Base-by-base conservation (phyloP, 2,329 filamentous ascomycete genomes). In the Alternaria conjuncta region DNA sequence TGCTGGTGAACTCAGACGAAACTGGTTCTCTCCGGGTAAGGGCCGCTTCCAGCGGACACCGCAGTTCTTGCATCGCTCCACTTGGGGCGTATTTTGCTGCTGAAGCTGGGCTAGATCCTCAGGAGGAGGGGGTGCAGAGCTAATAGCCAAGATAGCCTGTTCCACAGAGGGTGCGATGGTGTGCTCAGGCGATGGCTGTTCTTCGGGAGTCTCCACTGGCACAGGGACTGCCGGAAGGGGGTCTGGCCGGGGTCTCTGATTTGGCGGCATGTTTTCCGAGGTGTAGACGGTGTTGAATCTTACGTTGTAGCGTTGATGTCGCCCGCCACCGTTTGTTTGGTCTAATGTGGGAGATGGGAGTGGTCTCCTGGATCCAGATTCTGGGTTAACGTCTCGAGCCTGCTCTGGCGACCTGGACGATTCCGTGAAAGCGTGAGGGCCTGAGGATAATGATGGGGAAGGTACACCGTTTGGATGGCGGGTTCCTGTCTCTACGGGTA, bases 271-370 rank as follows among this genome's bases (percentile, higher is more conserved):
- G 25, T 63, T 63, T 50, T 63, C 60, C 30, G 56, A 63, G 20
- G 60, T 63, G 49, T 69, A 67, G 36, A 71, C 69, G 11, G 67
- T 69, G 30, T 68, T 70, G 44, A 73, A 73, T 41, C 71, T 68
- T 21, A 73, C 71, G 70, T 73, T 73, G 67, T 71, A 73, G 44
- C 71, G 71, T 50, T 71, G 68, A 46, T 71, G 69, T 28, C 70
- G 70, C 15, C 49, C 56, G 20, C 30, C 55, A n/a, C 49, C 25
- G 68, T 66, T 46, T 64, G 56, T 45, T 64, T 66, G 61, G 15
- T 61, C 58, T 41, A 62, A 32, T 53, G 66, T 30, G 30, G 64
- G 32, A 32, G 69, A 62, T 2, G 63, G 57, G 8, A 62, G 54
- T 10, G 57, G 50, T 46, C 55, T 63, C 41, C 61, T 67, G 18